phyloP scores from a whole-genome alignment of 495 filamentous ascomycete species.

The Lophium mytilinum region DNA sequence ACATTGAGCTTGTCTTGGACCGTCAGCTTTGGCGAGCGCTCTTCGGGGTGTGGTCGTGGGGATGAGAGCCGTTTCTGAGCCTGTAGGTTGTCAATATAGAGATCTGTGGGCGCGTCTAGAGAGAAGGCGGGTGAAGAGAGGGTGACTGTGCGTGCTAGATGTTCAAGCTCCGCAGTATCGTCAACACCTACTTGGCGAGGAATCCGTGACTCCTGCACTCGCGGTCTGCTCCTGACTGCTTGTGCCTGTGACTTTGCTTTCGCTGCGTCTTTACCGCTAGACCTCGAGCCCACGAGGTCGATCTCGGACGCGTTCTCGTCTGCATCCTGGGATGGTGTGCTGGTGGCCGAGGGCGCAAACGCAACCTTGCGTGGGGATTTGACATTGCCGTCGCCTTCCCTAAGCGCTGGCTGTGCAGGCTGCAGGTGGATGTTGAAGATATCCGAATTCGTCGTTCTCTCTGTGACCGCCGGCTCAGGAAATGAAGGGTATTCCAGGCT shows the following conservation, averaged over 20 bases:
- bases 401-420: conserved; percentile 21
- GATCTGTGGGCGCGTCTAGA: conserved; percentile 7
- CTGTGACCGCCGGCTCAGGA: conserved; percentile 12
- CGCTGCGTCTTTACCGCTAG: conserved; percentile 6
- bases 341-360: conserved; percentile 17
- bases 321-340: conserved; percentile 16
- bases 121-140: conserved; percentile 12
- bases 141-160: conserved; percentile 15
- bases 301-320: conserved; percentile 21
- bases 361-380: conserved; percentile 28
- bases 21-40: conserved; percentile 29
- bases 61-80: conserved; percentile 24
- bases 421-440: conserved; percentile 30
- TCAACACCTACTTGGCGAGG: conserved; percentile 25
- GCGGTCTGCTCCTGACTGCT: not conserved
- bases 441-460: conserved; percentile 18
- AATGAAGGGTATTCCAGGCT: conserved; percentile 7
- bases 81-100: conserved; percentile 23
- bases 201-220: conserved; percentile 7
- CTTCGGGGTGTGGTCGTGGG: conserved; percentile 24
- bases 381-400: conserved; percentile 22
- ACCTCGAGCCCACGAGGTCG: conserved; percentile 1
- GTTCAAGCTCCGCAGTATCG: conserved; percentile 6
- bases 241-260: conserved; percentile 4
- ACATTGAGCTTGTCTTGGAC: conserved; percentile 34